A percentile compares a stretch with the other conserved stretches of the same genome.
These are phyloP conservation scores for Chiua virens DNA, from an alignment of 768 basidiomycete species.

Conservation along the genomic window DNA sequence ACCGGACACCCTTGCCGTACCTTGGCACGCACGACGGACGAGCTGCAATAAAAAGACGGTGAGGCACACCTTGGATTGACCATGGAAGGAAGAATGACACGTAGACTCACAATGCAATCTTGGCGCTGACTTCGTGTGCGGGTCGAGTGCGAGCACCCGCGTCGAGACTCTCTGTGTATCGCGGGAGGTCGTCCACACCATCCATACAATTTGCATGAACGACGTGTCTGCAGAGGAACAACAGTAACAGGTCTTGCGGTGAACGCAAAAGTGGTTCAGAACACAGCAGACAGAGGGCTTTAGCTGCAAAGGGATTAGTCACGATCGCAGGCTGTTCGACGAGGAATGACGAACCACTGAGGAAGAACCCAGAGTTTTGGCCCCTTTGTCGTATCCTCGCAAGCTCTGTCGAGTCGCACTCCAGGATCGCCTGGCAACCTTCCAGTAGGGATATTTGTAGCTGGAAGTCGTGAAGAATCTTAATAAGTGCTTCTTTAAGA, in stretches of 20 bases:
- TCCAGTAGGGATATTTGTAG: conserved; percentile 90
- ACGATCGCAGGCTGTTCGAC: not conserved
- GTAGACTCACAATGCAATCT: conserved; percentile 71
- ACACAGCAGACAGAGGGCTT: conserved; percentile 69
- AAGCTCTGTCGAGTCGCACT: conserved; percentile 78
- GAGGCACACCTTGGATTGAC: not conserved
- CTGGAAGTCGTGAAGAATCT: conserved; percentile 96
- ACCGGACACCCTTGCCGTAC: conserved; percentile 75
- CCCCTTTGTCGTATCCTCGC: conserved; percentile 66
- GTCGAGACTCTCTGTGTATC: conserved; percentile 56
- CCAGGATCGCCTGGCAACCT: conserved; percentile 85
- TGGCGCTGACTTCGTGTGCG: conserved; percentile 56
- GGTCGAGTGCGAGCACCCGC: conserved; percentile 39
- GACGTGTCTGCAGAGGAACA: conserved; percentile 87
- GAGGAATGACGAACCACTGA: conserved; percentile 55
- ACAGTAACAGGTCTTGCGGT: conserved; percentile 59
- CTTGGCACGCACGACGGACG: conserved; percentile 66
- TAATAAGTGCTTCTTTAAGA: conserved; percentile 90
- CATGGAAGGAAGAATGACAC: no score
- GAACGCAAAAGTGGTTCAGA: conserved; percentile 53
- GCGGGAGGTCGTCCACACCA: conserved; percentile 63
- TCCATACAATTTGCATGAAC: conserved; percentile 79
- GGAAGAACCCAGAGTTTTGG: conserved; percentile 79
- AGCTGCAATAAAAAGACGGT: conserved; percentile 39
- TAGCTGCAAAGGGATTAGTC: conserved; percentile 41